A percentile compares a stretch with the other conserved stretches of the same genome.
phyloP scores from a whole-genome alignment of 129 eudicot species.

The Solidago caesia region DNA sequence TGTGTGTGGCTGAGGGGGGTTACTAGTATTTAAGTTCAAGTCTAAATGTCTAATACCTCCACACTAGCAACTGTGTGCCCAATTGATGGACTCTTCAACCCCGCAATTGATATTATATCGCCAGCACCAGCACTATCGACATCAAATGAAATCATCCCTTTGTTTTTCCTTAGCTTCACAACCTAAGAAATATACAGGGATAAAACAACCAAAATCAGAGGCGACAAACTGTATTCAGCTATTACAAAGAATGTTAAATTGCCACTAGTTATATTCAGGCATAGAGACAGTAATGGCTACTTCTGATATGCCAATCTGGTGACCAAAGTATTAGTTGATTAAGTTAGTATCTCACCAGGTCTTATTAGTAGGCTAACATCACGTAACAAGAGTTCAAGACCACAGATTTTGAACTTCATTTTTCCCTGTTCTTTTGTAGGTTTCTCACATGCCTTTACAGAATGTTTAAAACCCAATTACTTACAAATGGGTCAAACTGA shows the following conservation, averaged over 20 bases:
- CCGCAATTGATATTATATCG: slow-evolving; percentile 90
- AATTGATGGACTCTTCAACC: slow-evolving; percentile 79
- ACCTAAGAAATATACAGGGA: slow-evolving; percentile 41
- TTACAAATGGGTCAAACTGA: not conserved
- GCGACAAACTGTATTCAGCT: slow-evolving; percentile 10
- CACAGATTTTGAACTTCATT: not conserved
- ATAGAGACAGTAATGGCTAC: not conserved
- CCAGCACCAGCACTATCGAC: slow-evolving; percentile 98
- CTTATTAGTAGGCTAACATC: not conserved
- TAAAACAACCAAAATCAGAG: slow-evolving; percentile 4
- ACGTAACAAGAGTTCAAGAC: not conserved
- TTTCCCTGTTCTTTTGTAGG: not conserved
- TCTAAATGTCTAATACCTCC: slow-evolving; percentile 46
- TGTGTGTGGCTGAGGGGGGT: not conserved
- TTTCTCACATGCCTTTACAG: not conserved
- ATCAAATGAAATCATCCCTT: slow-evolving; percentile 57
- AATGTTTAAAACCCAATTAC: not conserved
- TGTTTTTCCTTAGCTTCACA: slow-evolving; percentile 79
- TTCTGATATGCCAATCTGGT: slow-evolving; percentile 1
- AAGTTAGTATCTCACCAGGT: not conserved
- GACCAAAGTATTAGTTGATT: not conserved
- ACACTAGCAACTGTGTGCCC: slow-evolving; percentile 86
- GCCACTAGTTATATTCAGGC: not conserved
- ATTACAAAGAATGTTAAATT: slow-evolving; percentile 6
- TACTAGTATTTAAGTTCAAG: not conserved